Conservation (phyloP, 768 basidiomycete species). For the Xerocomellus chrysenteron region DNA sequence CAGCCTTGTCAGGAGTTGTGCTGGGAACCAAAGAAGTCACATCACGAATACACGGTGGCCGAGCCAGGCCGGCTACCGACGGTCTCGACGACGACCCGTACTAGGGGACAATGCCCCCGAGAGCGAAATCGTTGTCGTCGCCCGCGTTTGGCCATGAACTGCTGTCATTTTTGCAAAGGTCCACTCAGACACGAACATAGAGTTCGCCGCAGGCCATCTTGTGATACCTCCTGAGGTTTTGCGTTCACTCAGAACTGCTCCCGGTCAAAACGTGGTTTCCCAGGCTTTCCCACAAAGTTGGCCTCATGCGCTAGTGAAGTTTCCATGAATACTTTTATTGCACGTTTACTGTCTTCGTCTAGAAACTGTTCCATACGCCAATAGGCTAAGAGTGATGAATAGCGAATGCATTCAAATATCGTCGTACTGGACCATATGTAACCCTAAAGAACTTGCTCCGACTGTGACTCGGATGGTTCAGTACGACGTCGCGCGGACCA, state of each 20-base stretch:
- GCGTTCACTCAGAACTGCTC: not conserved
- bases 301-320: too few species aligned
- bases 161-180: not conserved
- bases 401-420: not conserved
- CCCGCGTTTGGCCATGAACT: not conserved
- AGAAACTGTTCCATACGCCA: not conserved
- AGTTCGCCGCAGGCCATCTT: not conserved
- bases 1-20: not conserved
- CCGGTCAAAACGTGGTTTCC: constrained; percentile 5
- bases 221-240: not conserved
- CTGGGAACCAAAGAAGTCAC: constrained; percentile 6
- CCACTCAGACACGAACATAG: not conserved
- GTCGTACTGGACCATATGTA: not conserved
- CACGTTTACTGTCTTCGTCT: not conserved
- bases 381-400: not conserved
- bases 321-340: too few species aligned
- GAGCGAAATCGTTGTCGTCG: not conserved
- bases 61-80: not conserved
- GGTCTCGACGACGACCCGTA: not conserved
- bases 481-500: constrained; percentile 55
- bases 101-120: not conserved
- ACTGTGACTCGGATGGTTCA: constrained; percentile 4
- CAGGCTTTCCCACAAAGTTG: not conserved
- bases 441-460: not conserved
- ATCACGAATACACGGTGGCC: constrained; percentile 5